Percentiles rank a stretch among this genome's conserved stretches.
Evolutionary conservation across 2,329 filamentous ascomycete species (phyloP).

Genomic region (Colletotrichum musicola): DNA sequence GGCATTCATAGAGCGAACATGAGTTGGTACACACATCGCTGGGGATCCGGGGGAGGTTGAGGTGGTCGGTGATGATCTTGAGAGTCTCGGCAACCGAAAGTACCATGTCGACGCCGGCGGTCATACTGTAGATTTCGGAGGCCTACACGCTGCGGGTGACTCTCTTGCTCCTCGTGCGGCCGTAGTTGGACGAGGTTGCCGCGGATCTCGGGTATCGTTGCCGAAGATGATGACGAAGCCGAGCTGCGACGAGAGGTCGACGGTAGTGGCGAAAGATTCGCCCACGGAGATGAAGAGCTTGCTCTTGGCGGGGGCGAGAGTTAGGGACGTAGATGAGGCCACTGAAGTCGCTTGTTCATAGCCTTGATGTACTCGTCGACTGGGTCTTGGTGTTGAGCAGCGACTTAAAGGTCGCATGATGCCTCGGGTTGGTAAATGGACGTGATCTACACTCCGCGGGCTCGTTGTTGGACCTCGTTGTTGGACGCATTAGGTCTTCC

Average conservation of each 20-base stretch:
- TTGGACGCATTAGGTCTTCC: no score
- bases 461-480: no score
- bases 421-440: no score
- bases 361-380: no score
- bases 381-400: no score
- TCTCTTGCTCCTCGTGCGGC: not conserved
- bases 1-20: conserved; percentile 39
- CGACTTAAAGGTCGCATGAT: no score
- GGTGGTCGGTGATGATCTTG: not conserved
- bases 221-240: not conserved
- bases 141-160: not conserved
- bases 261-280: not conserved
- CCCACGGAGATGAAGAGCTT: conserved; percentile 3
- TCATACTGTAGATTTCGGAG: not conserved
- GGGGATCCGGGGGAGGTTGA: not conserved
- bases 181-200: conserved; percentile 2
- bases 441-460: no score
- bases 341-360: no score
- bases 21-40: conserved; percentile 39
- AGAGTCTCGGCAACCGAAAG: not conserved
- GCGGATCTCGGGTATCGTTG: not conserved
- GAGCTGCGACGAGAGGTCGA: not conserved
- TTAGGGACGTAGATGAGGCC: no score
- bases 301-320: no score
- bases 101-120: not conserved